These are phyloP conservation scores for Lepidium aucheri DNA, from an alignment of 345 rosid species.

Conservation along the genomic window DNA sequence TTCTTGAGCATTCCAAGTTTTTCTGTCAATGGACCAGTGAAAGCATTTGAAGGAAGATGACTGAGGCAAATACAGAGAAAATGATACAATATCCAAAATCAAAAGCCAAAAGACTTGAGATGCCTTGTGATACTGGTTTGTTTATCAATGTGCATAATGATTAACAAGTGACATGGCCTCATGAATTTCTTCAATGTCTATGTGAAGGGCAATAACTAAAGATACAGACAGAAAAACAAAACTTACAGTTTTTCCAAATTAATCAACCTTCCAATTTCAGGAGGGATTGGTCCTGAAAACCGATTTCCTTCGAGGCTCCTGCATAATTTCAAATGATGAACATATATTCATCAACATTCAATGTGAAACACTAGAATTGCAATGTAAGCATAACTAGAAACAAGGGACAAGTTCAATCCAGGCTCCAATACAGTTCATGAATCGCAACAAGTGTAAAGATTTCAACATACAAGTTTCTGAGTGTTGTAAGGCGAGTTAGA, in stretches of 20 bases:
- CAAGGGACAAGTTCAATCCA: neutral
- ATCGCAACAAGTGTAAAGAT: neutral
- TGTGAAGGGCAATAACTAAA: too few relatives aligned
- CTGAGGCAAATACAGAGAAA: constrained; percentile 32
- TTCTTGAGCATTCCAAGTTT: constrained; percentile 48
- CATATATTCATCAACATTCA: neutral
- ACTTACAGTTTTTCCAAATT: constrained; percentile 62
- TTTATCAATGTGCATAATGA: neutral
- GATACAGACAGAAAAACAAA: neutral
- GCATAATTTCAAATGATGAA: constrained; percentile 9
- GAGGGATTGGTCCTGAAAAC: constrained; percentile 69
- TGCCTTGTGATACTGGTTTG: neutral
- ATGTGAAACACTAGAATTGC: too few relatives aligned
- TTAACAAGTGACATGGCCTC: neutral
- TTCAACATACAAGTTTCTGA: constrained; percentile 60
- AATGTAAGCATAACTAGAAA: neutral
- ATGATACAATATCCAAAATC: neutral
- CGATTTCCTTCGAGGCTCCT: constrained; percentile 84
- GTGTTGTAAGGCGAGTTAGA: constrained; percentile 51
- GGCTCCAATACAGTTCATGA: neutral
- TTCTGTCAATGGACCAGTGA: constrained; percentile 55
- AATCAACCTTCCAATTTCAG: constrained; percentile 49
- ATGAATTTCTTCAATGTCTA: neutral
- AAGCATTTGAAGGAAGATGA: constrained; percentile 55
- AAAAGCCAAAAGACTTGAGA: neutral